Evolutionary conservation across 805 yeast genomes (phyloP).

Genomic region (Scheffersomyces spartinae): DNA sequence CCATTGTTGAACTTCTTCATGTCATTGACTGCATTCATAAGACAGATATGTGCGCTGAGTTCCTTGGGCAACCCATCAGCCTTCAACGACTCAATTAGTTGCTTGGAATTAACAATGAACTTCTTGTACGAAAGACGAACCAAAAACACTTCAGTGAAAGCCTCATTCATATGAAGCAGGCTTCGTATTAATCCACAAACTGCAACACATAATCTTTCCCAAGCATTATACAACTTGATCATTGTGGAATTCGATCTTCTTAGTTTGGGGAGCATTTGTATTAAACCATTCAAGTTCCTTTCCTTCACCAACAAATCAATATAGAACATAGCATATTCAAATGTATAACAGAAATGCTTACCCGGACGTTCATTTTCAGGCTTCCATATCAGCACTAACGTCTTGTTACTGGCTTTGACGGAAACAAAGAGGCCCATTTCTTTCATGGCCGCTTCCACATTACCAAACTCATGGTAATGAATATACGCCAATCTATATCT

Average conservation of each 20-base stretch:
- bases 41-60: constrained; percentile 27
- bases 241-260: constrained; percentile 70
- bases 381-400: constrained; percentile 81
- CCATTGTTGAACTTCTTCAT: constrained; percentile 68
- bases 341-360: constrained; percentile 72
- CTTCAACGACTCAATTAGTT: constrained; percentile 13
- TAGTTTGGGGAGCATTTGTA: constrained; percentile 57
- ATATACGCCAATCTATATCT: constrained; percentile 60
- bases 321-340: constrained; percentile 55
- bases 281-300: constrained; percentile 47
- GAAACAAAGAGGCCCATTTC: constrained; percentile 57
- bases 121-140: constrained; percentile 31
- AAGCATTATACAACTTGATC: constrained; percentile 49
- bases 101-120: constrained; percentile 28
- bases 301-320: constrained; percentile 42
- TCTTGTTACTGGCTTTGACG: constrained; percentile 55
- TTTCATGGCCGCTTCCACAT: constrained; percentile 42
- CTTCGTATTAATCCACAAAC: constrained; percentile 42
- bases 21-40: constrained; percentile 42
- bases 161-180: constrained; percentile 28
- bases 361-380: constrained; percentile 91
- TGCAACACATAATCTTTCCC: constrained; percentile 50
- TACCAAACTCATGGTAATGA: constrained; percentile 39
- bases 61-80: constrained; percentile 21
- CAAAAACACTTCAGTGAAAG: constrained; percentile 42